Evolutionary conservation across 2,329 filamentous ascomycete genomes (phyloP).

Genomic region (Ilyonectria sp.): DNA sequence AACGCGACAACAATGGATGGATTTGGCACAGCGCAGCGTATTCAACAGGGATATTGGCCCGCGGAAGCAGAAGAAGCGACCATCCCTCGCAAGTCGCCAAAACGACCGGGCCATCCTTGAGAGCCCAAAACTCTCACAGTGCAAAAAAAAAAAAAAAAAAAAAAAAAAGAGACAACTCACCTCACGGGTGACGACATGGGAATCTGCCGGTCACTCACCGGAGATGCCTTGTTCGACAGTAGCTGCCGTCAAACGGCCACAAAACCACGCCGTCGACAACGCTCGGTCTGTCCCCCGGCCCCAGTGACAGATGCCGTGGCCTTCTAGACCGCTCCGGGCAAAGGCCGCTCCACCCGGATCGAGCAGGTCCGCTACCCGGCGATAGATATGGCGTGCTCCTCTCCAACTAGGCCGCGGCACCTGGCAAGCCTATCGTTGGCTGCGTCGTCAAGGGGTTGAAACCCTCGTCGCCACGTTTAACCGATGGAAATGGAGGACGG

Average conservation of each 20-base stretch:
- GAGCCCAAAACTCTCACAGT: background rate
- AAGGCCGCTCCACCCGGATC: slow-evolving; percentile 44
- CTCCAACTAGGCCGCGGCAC: slow-evolving; percentile 6
- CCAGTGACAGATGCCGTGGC: slow-evolving; percentile 28
- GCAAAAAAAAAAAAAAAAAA: slow-evolving; percentile 13
- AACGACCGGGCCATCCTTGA: slow-evolving; percentile 6
- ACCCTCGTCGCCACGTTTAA: slow-evolving; percentile 22
- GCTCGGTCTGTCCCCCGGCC: slow-evolving; percentile 15
- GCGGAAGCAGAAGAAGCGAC: slow-evolving; percentile 20
- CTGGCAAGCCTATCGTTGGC: background rate
- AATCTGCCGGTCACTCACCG: background rate
- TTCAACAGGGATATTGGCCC: slow-evolving; percentile 11
- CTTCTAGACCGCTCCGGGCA: slow-evolving; percentile 37
- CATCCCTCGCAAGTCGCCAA: slow-evolving; percentile 1
- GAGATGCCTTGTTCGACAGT: background rate
- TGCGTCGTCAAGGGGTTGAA: slow-evolving; percentile 18
- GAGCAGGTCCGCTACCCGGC: slow-evolving; percentile 39
- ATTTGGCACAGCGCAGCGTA: background rate
- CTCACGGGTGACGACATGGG: background rate
- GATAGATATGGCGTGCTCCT: slow-evolving; percentile 39
- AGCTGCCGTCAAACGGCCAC: background rate
- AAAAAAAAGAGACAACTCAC: background rate
- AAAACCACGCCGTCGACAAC: background rate
- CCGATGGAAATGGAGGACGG: slow-evolving; percentile 10
- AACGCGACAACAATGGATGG: slow-evolving; percentile 1